Conservation (phyloP, 169 alveolate genomes). For the Cryptosporidium sp. region DNA sequence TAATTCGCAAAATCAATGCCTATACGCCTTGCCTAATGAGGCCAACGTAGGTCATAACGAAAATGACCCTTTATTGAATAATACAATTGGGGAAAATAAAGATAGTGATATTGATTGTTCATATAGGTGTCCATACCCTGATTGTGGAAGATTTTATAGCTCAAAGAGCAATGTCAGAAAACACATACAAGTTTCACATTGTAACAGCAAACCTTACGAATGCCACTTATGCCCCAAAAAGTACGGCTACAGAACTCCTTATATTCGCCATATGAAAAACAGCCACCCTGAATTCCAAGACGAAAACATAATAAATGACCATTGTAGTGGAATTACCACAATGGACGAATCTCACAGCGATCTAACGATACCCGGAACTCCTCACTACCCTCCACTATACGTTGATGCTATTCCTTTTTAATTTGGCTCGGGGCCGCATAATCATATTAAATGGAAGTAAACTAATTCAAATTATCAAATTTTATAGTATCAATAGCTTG, state of each 20-base stretch:
- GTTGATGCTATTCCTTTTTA: conserved; percentile 77
- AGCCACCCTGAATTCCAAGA: conserved; percentile 76
- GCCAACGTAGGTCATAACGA: conserved; percentile 61
- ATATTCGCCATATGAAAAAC: conserved; percentile 76
- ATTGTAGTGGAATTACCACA: conserved; percentile 74
- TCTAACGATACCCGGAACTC: conserved; percentile 72
- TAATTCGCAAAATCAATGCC: conserved; percentile 42
- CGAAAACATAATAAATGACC: conserved; percentile 60
- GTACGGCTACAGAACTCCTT: conserved; percentile 74
- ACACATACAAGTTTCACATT: conserved; percentile 72
- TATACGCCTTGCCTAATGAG: conserved; percentile 51
- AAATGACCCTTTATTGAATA: conserved; percentile 52
- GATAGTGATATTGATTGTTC: conserved; percentile 75
- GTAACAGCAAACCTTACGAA: conserved; percentile 72
- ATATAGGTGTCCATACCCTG: conserved; percentile 76
- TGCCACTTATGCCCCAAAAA: conserved; percentile 74
- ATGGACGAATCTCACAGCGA: conserved; percentile 76
- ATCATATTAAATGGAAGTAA: not conserved
- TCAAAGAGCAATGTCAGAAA: conserved; percentile 75
- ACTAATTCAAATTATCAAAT: conserved; percentile 31
- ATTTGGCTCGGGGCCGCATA: conserved; percentile 18
- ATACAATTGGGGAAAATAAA: conserved; percentile 66
- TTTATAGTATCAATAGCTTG: conserved; percentile 50
- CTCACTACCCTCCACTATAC: conserved; percentile 73
- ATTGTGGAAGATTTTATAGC: conserved; percentile 75